phyloP scores from a whole-genome alignment of 805 yeast species.

The Zygotorulaspora chibaensis region DNA sequence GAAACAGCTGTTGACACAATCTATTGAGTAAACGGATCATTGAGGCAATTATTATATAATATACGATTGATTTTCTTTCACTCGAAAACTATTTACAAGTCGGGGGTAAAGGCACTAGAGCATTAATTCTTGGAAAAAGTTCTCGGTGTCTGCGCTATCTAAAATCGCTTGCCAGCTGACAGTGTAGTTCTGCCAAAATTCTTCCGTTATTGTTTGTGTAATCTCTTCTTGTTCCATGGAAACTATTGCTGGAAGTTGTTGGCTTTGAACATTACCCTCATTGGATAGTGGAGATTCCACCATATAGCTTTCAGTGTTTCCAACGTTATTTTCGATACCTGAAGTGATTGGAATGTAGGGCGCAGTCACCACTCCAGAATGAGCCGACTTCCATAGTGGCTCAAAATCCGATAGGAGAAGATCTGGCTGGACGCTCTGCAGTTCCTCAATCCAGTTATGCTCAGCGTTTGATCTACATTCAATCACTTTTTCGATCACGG shows the following conservation, averaged over 20 bases:
- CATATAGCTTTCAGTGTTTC: no score
- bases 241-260: not conserved
- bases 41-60: no score
- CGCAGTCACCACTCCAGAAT: not conserved
- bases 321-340: not conserved
- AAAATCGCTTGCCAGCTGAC: slow-evolving; percentile 22
- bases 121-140: slow-evolving; percentile 9
- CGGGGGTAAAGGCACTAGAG: not conserved
- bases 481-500: slow-evolving; percentile 18
- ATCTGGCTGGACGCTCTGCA: not conserved
- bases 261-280: not conserved
- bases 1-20: no score
- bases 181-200: slow-evolving; percentile 26
- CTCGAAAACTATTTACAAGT: not conserved
- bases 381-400: not conserved
- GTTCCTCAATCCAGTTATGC: slow-evolving; percentile 12
- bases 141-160: slow-evolving; percentile 6
- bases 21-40: no score
- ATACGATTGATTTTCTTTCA: no score
- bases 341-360: not conserved
- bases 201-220: slow-evolving; percentile 22
- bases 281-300: no score
- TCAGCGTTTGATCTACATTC: slow-evolving; percentile 21
- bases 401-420: not conserved
- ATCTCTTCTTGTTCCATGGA: slow-evolving; percentile 7